Percentiles rank a stretch among this genome's conserved stretches.
These are phyloP conservation scores for Decorospora gaudefroyi DNA, from an alignment of 2,329 filamentous ascomycete genomes.

Conservation along the genomic window DNA sequence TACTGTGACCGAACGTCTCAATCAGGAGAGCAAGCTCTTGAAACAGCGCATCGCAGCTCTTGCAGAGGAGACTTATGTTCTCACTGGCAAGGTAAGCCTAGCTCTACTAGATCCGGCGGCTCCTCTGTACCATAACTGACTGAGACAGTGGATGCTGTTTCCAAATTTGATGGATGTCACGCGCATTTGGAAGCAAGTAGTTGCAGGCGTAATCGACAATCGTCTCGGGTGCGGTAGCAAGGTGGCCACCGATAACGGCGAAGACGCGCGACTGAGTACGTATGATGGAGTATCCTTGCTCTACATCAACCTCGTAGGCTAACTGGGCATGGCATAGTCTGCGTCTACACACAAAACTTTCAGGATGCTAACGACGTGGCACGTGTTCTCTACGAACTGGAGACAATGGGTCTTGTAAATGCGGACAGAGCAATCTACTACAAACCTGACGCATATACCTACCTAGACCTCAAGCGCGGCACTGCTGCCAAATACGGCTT, in stretches of 20 bases:
- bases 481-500: conserved; percentile 49
- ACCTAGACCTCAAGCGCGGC: conserved; percentile 48
- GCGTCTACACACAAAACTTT: conserved; percentile 79
- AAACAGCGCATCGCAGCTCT: conserved; percentile 63
- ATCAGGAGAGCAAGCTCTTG: conserved; percentile 50
- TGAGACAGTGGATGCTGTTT: conserved; percentile 73
- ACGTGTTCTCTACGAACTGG: conserved; percentile 67
- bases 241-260: conserved; percentile 62
- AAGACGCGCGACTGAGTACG: conserved; percentile 59
- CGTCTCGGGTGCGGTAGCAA: conserved; percentile 75
- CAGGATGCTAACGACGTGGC: conserved; percentile 68
- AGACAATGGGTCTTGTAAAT: conserved; percentile 63
- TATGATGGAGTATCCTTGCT: no score
- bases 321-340: conserved; percentile 42
- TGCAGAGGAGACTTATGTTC: conserved; percentile 63
- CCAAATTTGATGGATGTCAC: conserved; percentile 60
- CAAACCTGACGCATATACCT: conserved; percentile 67
- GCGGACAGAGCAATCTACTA: conserved; percentile 68
- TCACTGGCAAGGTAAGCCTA: conserved; percentile 65
- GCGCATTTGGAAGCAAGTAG: conserved; percentile 68
- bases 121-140: conserved; percentile 10
- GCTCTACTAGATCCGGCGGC: not conserved
- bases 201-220: conserved; percentile 67
- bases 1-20: conserved; percentile 48
- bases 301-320: no score